Evolutionary conservation across 305 asterid species (phyloP), one percentile per base, ranked within the genome.

Genomic region (Caryopteris hybrid): DNA sequence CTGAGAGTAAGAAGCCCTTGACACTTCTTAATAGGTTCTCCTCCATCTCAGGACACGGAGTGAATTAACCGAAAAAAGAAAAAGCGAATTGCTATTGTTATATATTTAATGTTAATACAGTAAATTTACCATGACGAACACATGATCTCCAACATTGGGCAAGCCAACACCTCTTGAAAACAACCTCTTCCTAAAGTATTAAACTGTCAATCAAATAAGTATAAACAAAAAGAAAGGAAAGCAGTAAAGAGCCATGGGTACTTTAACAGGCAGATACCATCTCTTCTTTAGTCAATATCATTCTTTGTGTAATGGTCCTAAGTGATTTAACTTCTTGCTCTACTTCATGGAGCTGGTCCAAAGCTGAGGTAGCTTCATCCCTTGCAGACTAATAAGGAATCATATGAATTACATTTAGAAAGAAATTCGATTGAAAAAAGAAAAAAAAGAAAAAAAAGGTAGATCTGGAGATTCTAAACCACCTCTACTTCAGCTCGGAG

Each of bases 161-260:
- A 68, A 93, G 95, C 99, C 97, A 90, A 69, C 90, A 87, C 85
- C 96, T 82, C 88, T 90, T 93, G 70, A 93, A 88, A 76, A 83
- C 84, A 70, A 90, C 90, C 84, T 90, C 99, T 79, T 93, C 99
- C 99, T 90, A 74, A 73, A 75, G 78, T 68, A 65, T 65, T 64
- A 58, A 71, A 76, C 81, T 78, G 77, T 76, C 72, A 83, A 75
- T 80, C 71, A 76, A 70, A 36, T 79, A 79, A 75, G 79, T 66
- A 75, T 48, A 63, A 64, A 66, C 71, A 71, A 64, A n/a, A 58
- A 75, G 46, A 68, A 73, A 20, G 12, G 56, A 61, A 75, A 69
- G 53, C 23, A 14, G 62, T 21, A 78, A 72, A 16, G 21, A 68
- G 59, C 12, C 38, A 23, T 20, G 61, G 16, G 48, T 29, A 51